Percentiles rank a stretch among this genome's conserved stretches.
Evolutionary conservation across 176 grass and related monocot genomes (phyloP).

Genomic region (Hyparrhenia diplandra): DNA sequence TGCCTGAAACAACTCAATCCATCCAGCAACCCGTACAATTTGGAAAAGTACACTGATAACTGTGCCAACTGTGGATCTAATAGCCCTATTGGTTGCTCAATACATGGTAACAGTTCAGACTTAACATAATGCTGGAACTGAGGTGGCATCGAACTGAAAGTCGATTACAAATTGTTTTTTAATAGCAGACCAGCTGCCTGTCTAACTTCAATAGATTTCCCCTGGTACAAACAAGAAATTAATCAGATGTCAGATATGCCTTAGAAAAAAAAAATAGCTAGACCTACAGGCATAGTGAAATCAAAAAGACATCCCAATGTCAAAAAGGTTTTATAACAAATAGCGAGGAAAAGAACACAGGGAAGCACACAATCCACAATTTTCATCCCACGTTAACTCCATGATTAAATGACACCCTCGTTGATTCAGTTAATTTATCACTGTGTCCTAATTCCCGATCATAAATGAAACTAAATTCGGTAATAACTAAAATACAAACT

Average conservation of each 20-base stretch:
- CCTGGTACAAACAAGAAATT: conserved; percentile 35
- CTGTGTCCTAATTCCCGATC: not conserved
- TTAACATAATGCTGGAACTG: conserved; percentile 74
- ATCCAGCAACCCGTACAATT: conserved; percentile 70
- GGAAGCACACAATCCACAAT: not conserved
- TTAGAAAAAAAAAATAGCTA: conserved; percentile 9
- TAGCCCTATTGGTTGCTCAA: conserved; percentile 67
- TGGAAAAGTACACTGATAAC: conserved; percentile 91
- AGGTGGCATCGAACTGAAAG: conserved; percentile 64
- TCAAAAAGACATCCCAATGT: not conserved
- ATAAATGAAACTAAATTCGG: not conserved
- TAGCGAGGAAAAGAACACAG: not conserved
- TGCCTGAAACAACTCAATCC: conserved; percentile 85
- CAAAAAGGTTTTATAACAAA: not conserved
- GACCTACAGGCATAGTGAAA: not conserved
- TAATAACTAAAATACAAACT: not conserved
- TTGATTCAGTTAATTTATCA: conserved; percentile 3
- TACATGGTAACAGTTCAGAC: conserved; percentile 72
- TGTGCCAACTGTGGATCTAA: conserved; percentile 92
- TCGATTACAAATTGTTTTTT: conserved; percentile 70
- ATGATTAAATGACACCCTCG: not conserved
- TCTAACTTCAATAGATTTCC: conserved; percentile 74
- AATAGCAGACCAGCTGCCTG: conserved; percentile 89
- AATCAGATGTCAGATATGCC: conserved; percentile 19
- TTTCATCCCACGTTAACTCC: not conserved